Evolutionary conservation across 352 stramenopile species (phyloP).

Genomic region (Globisporangium okanoganense): DNA sequence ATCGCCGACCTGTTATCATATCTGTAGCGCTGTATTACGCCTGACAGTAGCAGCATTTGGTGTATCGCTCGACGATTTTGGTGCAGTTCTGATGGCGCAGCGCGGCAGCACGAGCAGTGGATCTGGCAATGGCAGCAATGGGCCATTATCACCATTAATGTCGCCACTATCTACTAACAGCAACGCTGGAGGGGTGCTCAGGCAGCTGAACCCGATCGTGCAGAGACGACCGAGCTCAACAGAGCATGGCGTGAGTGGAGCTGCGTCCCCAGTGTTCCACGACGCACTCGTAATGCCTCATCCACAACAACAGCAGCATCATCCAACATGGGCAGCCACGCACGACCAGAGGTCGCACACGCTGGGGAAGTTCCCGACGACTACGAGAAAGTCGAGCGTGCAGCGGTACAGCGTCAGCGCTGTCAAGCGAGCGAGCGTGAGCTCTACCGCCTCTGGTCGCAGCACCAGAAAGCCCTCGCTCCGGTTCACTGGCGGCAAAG

Average conservation of each 20-base stretch:
- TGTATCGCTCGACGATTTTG: not conserved
- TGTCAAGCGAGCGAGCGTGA: conserved; percentile 6
- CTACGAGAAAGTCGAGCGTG: not conserved
- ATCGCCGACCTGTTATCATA: not conserved
- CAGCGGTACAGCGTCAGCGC: conserved; percentile 8
- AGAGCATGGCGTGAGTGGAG: not conserved
- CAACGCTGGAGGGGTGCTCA: not conserved
- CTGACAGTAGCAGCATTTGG: not conserved
- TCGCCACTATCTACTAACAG: not conserved
- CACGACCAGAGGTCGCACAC: conserved; percentile 10
- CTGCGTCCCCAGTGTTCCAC: not conserved
- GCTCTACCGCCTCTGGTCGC: not conserved
- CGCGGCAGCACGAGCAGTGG: not conserved
- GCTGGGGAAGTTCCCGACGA: not conserved
- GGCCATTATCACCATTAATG: not conserved
- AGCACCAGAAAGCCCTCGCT: conserved; percentile 3
- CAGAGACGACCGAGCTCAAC: not conserved
- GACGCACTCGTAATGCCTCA: not conserved
- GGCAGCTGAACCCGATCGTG: conserved; percentile 6
- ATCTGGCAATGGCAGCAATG: not conserved
- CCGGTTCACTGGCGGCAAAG: conserved; percentile 1
- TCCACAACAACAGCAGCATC: not conserved
- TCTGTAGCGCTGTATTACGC: not conserved
- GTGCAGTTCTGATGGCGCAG: conserved; percentile 2
- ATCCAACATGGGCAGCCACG: conserved; percentile 5